Evolutionary conservation across 345 rosid species (phyloP).

Genomic region (Populus tremula): DNA sequence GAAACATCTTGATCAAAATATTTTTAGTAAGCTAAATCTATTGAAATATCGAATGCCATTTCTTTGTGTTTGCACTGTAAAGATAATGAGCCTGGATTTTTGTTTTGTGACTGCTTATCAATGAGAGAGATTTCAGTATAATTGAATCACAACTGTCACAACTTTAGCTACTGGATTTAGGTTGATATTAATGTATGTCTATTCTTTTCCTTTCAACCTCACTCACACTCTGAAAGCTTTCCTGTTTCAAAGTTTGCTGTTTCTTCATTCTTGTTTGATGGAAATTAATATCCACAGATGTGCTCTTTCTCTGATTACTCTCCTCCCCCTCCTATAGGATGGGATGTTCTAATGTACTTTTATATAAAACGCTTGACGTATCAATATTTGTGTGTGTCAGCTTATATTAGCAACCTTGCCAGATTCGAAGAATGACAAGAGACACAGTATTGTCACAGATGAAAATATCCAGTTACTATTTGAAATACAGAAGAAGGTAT

Average conservation of each 20-base stretch:
- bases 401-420: slow-evolving; percentile 26
- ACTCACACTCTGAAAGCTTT: neutral
- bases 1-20: too few species aligned
- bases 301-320: neutral
- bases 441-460: slow-evolving; percentile 20
- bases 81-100: neutral
- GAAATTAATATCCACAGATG: neutral
- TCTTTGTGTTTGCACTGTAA: neutral
- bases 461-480: slow-evolving; percentile 25
- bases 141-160: neutral
- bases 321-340: neutral
- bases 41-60: too few species aligned
- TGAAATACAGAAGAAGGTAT: slow-evolving; percentile 27
- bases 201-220: neutral
- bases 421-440: neutral
- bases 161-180: neutral
- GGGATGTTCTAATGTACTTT: neutral
- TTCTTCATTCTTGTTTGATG: neutral
- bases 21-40: too few species aligned
- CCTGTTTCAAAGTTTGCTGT: neutral
- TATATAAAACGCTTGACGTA: neutral
- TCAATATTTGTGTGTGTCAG: slow-evolving; percentile 4
- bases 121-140: neutral
- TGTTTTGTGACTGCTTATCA: neutral
- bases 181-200: neutral